phyloP scores from a whole-genome alignment of 345 rosid genomes.

The Triadica sebifera region DNA sequence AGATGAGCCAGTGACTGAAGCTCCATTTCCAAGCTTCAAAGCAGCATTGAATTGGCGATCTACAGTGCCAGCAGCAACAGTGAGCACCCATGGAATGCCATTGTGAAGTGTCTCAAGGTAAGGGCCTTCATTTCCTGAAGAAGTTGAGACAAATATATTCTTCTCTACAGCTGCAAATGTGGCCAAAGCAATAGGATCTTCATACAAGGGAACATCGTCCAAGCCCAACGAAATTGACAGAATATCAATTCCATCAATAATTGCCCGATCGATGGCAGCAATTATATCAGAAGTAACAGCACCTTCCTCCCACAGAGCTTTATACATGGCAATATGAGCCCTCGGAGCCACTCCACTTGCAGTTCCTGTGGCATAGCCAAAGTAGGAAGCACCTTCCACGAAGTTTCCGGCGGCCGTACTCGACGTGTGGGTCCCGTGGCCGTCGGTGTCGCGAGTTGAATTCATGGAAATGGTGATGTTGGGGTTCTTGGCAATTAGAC shows the following conservation, averaged over 20 bases:
- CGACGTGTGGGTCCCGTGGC: slow-evolving; percentile 37
- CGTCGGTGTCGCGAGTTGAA: slow-evolving; percentile 24
- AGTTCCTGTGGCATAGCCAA: slow-evolving; percentile 29
- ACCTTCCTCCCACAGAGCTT: slow-evolving; percentile 29
- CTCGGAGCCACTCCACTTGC: slow-evolving; percentile 29
- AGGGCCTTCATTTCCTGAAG: slow-evolving; percentile 30
- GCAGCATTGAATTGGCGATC: slow-evolving; percentile 37
- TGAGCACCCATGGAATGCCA: slow-evolving; percentile 43
- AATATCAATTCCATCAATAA: slow-evolving; percentile 21
- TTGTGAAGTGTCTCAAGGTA: slow-evolving; percentile 25
- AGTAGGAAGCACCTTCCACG: slow-evolving; percentile 29
- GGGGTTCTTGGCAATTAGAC: slow-evolving; percentile 17
- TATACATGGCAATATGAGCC: slow-evolving; percentile 29
- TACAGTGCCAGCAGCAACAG: slow-evolving; percentile 35
- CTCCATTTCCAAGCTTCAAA: slow-evolving; percentile 31
- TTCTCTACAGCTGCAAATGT: slow-evolving; percentile 35
- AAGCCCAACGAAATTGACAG: slow-evolving; percentile 24
- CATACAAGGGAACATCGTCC: slow-evolving; percentile 14
- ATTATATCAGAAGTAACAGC: slow-evolving; percentile 24
- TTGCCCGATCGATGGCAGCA: slow-evolving; percentile 28
- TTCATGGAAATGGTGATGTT: slow-evolving; percentile 22
- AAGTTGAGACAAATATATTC: slow-evolving; percentile 22
- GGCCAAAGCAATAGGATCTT: slow-evolving; percentile 33
- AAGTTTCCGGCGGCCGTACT: slow-evolving; percentile 32
- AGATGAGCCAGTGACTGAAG: slow-evolving; percentile 22